phyloP scores from a whole-genome alignment of 1,284 basidiomycete genomes.

The Porphyrellus sp. region DNA sequence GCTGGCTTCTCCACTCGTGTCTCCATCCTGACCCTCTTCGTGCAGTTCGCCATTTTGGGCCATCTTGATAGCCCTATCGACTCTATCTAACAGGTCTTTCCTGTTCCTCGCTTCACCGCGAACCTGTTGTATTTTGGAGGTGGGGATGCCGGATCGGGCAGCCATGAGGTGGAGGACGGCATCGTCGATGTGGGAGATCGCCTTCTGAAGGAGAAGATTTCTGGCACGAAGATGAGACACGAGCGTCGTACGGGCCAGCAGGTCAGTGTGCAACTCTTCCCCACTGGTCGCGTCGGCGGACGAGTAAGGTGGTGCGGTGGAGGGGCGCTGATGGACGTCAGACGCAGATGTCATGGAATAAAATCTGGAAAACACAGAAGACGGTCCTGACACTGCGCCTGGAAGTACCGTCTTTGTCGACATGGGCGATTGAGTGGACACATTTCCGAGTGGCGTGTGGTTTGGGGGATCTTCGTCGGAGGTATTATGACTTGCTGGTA shows the following conservation, averaged over 20 bases:
- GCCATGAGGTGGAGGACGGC: slow-evolving; percentile 33
- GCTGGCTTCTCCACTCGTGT: background rate
- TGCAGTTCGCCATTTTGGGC: slow-evolving; percentile 22
- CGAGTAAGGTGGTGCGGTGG: slow-evolving; percentile 32
- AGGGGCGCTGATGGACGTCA: slow-evolving; percentile 29
- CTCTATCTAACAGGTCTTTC: slow-evolving; percentile 32
- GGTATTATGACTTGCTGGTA: slow-evolving; percentile 22
- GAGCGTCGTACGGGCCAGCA: slow-evolving; percentile 25
- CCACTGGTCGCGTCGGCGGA: slow-evolving; percentile 13
- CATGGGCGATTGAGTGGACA: slow-evolving; percentile 16
- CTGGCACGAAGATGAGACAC: slow-evolving; percentile 33
- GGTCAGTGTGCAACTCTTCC: slow-evolving; percentile 11
- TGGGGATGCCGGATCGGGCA: slow-evolving; percentile 35
- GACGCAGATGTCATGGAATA: slow-evolving; percentile 12
- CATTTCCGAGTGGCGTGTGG: slow-evolving; percentile 22
- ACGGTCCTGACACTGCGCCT: slow-evolving; percentile 7
- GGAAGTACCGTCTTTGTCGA: slow-evolving; percentile 11
- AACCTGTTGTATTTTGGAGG: slow-evolving; percentile 34
- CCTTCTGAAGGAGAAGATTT: slow-evolving; percentile 35
- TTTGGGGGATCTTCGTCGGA: slow-evolving; percentile 13
- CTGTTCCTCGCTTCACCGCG: slow-evolving; percentile 33
- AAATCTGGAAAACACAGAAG: slow-evolving; percentile 4
- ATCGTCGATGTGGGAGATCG: slow-evolving; percentile 34
- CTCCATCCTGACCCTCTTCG: slow-evolving; percentile 11
- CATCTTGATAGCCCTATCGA: slow-evolving; percentile 33